phyloP scores from a whole-genome alignment of 345 rosid genomes.

The Raphanus sativus region DNA sequence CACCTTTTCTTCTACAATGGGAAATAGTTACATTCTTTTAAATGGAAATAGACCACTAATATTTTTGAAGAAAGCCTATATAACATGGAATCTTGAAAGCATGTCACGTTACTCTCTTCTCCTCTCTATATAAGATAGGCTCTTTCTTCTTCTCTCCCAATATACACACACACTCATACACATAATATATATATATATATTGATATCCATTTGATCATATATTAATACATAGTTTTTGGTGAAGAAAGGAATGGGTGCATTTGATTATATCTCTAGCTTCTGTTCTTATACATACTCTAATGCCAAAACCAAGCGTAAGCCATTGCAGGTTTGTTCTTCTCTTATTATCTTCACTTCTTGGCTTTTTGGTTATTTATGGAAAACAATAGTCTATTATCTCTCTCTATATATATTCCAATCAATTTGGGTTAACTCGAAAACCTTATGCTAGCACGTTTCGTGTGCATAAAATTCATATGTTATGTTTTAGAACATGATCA shows the following conservation, averaged over 20 bases:
- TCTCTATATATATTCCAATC: not conserved
- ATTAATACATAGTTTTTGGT: not conserved
- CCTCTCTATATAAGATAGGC: constrained; percentile 36
- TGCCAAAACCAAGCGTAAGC: constrained; percentile 70
- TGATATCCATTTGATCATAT: constrained; percentile 21
- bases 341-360: not conserved
- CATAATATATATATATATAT: not conserved
- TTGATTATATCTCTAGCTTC: constrained; percentile 80
- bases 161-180: not conserved
- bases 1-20: constrained; percentile 3
- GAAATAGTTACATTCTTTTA: not conserved
- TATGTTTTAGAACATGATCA: not conserved
- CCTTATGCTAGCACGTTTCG: not conserved
- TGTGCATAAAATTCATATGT: not conserved
- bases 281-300: constrained; percentile 59
- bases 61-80: constrained; percentile 8
- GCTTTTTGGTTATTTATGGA: not conserved
- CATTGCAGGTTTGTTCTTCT: constrained; percentile 69
- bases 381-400: not conserved
- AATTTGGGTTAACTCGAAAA: constrained; percentile 1
- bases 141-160: constrained; percentile 20
- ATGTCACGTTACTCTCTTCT: constrained; percentile 40
- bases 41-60: not conserved
- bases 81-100: constrained; percentile 38
- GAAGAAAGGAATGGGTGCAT: constrained; percentile 68